Evolutionary conservation across 805 yeast genomes (phyloP).

Genomic region (Candida taoyuanica): DNA sequence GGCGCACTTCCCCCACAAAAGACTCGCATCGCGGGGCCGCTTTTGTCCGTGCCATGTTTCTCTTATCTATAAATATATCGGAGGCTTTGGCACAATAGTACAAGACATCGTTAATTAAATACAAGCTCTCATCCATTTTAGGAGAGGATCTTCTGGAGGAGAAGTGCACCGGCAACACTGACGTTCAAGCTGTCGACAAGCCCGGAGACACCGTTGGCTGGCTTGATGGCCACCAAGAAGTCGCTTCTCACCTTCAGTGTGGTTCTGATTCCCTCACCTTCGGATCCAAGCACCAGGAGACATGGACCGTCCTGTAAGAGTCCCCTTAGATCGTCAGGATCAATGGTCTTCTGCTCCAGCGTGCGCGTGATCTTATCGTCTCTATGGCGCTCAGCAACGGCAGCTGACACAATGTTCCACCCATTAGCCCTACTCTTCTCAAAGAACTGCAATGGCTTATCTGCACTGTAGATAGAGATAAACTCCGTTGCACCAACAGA

Average conservation of each 20-base stretch:
- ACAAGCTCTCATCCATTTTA: not conserved
- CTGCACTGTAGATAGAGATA: slow-evolving; percentile 52
- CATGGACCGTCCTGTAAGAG: slow-evolving; percentile 51
- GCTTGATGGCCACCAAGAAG: slow-evolving; percentile 32
- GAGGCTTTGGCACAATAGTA: not conserved
- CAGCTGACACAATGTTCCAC: slow-evolving; percentile 71
- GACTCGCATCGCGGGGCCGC: not conserved
- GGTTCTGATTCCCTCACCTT: slow-evolving; percentile 77
- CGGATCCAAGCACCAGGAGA: slow-evolving; percentile 76
- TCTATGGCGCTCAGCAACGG: slow-evolving; percentile 33
- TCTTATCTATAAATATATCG: too few species aligned
- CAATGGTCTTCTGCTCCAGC: slow-evolving; percentile 34
- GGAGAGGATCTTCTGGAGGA: slow-evolving; percentile 36
- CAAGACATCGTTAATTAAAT: not conserved
- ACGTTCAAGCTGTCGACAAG: slow-evolving; percentile 79
- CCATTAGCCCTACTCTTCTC: slow-evolving; percentile 48
- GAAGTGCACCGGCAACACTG: slow-evolving; percentile 79
- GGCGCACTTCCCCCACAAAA: not conserved
- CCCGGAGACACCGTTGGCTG: slow-evolving; percentile 30
- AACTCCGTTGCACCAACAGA: slow-evolving; percentile 83
- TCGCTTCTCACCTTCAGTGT: slow-evolving; percentile 57
- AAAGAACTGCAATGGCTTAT: slow-evolving; percentile 60
- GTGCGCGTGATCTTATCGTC: slow-evolving; percentile 24
- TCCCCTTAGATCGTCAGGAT: slow-evolving; percentile 38
- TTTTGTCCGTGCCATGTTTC: not conserved